Percentiles rank a stretch among this genome's conserved stretches.
Evolutionary conservation across 2,329 filamentous ascomycete genomes (phyloP).

Genomic region (Furcasterigmium sp.): DNA sequence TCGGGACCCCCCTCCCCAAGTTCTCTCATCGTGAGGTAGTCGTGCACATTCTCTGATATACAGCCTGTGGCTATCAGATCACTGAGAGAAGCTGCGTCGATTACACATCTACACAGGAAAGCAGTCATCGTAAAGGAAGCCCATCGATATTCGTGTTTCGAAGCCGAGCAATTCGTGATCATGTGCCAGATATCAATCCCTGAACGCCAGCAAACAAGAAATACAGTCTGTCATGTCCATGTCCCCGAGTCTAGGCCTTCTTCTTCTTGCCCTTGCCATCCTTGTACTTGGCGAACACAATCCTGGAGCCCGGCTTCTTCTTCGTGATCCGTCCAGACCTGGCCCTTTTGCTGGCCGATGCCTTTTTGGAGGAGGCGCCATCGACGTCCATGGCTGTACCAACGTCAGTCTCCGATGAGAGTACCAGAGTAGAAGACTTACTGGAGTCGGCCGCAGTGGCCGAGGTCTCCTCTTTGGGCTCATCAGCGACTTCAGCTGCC

Average conservation of each 20-base stretch:
- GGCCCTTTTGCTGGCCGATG: constrained; percentile 12
- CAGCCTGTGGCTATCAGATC: too few relatives aligned
- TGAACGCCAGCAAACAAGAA: background rate
- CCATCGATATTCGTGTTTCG: too few relatives aligned
- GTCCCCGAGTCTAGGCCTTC: constrained; percentile 17
- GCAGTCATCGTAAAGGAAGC: too few relatives aligned
- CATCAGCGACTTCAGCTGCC: background rate
- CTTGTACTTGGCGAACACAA: constrained; percentile 56
- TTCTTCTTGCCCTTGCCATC: constrained; percentile 43
- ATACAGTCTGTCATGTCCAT: background rate
- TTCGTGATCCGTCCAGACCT: constrained; percentile 46
- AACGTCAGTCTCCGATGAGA: too few relatives aligned
- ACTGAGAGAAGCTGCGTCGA: too few relatives aligned
- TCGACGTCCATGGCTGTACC: constrained; percentile 59
- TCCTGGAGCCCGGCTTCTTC: constrained; percentile 47
- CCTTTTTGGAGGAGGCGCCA: constrained; percentile 27
- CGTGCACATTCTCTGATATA: too few relatives aligned
- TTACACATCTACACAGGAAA: too few relatives aligned
- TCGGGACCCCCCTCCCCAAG: too few relatives aligned
- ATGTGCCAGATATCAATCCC: background rate
- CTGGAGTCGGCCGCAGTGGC: background rate
- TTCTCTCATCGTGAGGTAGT: too few relatives aligned
- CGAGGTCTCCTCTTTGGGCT: background rate
- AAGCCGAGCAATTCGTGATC: too few relatives aligned
- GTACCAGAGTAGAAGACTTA: background rate